A percentile compares a stretch with the other conserved stretches of the same genome.
Conservation (phyloP, 1,284 basidiomycete species). For the Trichosporon sp. region DNA sequence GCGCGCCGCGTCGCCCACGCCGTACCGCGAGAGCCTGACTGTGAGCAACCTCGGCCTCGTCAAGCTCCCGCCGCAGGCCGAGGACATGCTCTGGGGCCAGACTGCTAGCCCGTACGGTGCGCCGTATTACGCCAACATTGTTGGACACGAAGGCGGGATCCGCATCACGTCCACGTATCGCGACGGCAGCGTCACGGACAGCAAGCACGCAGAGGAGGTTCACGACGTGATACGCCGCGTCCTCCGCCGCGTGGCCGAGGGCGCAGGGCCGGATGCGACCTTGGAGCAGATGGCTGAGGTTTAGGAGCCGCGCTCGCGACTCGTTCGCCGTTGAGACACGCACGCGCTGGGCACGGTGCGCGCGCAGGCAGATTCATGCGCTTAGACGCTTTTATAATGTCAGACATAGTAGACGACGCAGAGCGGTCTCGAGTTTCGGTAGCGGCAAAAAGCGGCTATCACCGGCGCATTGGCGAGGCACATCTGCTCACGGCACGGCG, state of each 20-base stretch:
- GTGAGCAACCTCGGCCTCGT: conserved; percentile 39
- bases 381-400: no score
- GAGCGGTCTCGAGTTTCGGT: no score
- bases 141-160: conserved; percentile 35
- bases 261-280: background rate
- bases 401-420: no score
- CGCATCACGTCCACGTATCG: conserved; percentile 26
- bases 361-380: no score
- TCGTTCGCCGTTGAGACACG: no score
- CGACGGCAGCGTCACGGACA: conserved; percentile 25
- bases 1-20: conserved; percentile 13
- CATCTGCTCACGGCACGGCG: no score
- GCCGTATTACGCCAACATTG: conserved; percentile 21
- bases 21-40: conserved; percentile 21
- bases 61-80: conserved; percentile 25
- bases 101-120: conserved; percentile 24
- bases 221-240: background rate
- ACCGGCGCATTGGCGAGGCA: no score
- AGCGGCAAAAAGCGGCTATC: no score
- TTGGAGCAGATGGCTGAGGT: background rate
- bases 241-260: background rate
- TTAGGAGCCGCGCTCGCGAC: no score
- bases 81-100: conserved; percentile 36
- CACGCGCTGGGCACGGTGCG: no score
- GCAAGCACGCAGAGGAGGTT: conserved; percentile 6